These are phyloP conservation scores for Coemansia sp. DNA, from an alignment of 192 early-diverging fungal genomes.

Conservation along the genomic window DNA sequence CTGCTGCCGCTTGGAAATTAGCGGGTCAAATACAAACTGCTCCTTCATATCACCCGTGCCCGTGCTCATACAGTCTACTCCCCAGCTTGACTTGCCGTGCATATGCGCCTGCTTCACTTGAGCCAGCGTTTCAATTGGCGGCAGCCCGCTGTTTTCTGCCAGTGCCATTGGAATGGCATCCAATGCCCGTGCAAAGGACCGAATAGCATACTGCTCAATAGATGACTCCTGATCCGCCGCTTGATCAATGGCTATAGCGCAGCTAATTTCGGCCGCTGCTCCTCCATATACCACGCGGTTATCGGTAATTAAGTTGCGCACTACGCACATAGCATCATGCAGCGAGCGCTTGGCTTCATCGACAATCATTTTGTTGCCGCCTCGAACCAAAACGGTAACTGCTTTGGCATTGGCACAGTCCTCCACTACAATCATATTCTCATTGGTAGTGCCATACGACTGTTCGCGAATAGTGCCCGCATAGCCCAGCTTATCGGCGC, in stretches of 20 bases:
- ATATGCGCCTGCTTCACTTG: conserved; percentile 93
- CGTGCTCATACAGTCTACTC: conserved; percentile 93
- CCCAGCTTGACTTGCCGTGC: conserved; percentile 81
- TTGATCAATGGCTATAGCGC: conserved; percentile 88
- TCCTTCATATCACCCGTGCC: conserved; percentile 97
- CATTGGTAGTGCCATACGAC: conserved; percentile 54
- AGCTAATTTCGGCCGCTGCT: conserved; percentile 95
- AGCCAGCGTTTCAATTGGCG: conserved; percentile 95
- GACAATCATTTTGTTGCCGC: conserved; percentile 99
- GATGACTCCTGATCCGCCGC: conserved; percentile 85
- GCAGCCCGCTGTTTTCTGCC: conserved; percentile 96
- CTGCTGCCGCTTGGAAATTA: conserved; percentile 99
- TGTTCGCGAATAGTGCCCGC: conserved; percentile 95
- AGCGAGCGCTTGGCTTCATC: conserved; percentile 98
- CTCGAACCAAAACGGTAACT: conserved; percentile 94
- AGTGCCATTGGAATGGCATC: conserved; percentile 91
- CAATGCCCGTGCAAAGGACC: conserved; percentile 94
- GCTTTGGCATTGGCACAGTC: conserved; percentile 98
- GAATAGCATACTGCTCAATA: conserved; percentile 99
- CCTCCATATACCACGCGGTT: conserved; percentile 99
- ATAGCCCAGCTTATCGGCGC: conserved; percentile 80
- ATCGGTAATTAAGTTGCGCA: conserved; percentile 93
- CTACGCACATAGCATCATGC: conserved; percentile 98
- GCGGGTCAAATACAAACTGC: conserved; percentile 97
- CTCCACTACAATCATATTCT: conserved; percentile 99